Base-by-base conservation (phyloP, 495 filamentous ascomycete species). In the Hypoxylon cercidicola region DNA sequence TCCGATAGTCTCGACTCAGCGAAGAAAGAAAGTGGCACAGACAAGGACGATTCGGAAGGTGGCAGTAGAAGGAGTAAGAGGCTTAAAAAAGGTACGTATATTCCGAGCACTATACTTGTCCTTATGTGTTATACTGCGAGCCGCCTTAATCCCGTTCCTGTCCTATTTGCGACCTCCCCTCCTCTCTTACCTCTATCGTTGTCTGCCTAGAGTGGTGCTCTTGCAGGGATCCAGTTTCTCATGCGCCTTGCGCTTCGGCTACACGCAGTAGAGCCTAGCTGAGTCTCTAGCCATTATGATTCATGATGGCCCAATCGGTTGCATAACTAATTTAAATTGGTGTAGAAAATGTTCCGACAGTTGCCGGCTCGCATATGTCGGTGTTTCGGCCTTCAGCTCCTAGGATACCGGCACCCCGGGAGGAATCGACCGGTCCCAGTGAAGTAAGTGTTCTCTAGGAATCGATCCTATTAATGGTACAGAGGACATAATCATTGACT, bases 311-410 rank as follows among this genome's bases (percentile, higher is more conserved):
- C 67, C 41, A 43, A 60, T 62, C 49, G 6, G 66, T 65, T 64
- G 60, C 43, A 43, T 30, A 46, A 75, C 80, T 80, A 77, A 80
- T 60, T 45, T 63, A 73, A 18, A 32, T 55, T 66, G 58, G 69
- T 67, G 59, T 76, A 93, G 92, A 95, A 84, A 85, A 86, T 39
- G 88, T 89, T 52, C 94, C 94, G 15, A 97, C 91, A 37, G 90
- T 98, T 57, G 93, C 92, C 62, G 95, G 96, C 25, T 97, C 93
- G 35, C 93, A 97, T 78, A 99, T 98, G 95, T 94, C 90, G 56
- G 82, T 97, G 59, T 91, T 96, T 68, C 90, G 93, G 43, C 92
- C 93, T 37, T 87, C 90, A 9, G 89, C 84, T 16, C 90, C 92
- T 4, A 86, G 89, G 59, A 84, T 88, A 51, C 65, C 65, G 32